Percentiles rank a stretch among this genome's conserved stretches.
phyloP scores from a whole-genome alignment of 352 stramenopile species.

The Phytophthora sansomeana region DNA sequence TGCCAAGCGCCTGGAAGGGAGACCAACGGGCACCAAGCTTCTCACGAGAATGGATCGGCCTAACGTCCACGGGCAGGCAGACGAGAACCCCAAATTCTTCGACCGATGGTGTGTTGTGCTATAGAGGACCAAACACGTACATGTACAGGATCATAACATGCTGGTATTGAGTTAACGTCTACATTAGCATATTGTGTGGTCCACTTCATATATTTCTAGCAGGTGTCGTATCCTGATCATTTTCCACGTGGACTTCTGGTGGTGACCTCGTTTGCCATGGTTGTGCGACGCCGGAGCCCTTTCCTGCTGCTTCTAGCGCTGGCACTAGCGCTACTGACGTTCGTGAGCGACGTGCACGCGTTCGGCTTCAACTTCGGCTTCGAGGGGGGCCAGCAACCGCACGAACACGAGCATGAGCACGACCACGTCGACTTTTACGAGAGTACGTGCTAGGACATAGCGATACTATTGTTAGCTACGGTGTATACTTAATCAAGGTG shows the following conservation, averaged over 20 bases:
- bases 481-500: conserved; percentile 8
- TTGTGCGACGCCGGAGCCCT: conserved; percentile 32
- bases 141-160: not conserved
- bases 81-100: conserved; percentile 70
- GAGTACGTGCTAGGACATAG: conserved; percentile 31
- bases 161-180: too few relatives aligned
- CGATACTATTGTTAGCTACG: not conserved
- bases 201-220: conserved; percentile 8
- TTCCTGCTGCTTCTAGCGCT: conserved; percentile 39
- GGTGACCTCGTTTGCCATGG: conserved; percentile 23
- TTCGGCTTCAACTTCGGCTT: conserved; percentile 69
- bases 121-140: conserved; percentile 26
- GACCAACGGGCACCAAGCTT: conserved; percentile 55
- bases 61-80: conserved; percentile 65
- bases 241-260: conserved; percentile 39
- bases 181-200: not conserved
- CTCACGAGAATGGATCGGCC: conserved; percentile 53
- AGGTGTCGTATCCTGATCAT: conserved; percentile 17
- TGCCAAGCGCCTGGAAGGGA: conserved; percentile 49
- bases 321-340: conserved; percentile 40
- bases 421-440: conserved; percentile 85
- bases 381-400: conserved; percentile 47
- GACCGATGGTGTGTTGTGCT: conserved; percentile 79
- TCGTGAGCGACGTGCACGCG: conserved; percentile 38
- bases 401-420: conserved; percentile 59